A percentile compares a stretch with the other conserved stretches of the same genome.
phyloP scores from a whole-genome alignment of 148 eudicot genomes.

The Beta vulgaris region DNA sequence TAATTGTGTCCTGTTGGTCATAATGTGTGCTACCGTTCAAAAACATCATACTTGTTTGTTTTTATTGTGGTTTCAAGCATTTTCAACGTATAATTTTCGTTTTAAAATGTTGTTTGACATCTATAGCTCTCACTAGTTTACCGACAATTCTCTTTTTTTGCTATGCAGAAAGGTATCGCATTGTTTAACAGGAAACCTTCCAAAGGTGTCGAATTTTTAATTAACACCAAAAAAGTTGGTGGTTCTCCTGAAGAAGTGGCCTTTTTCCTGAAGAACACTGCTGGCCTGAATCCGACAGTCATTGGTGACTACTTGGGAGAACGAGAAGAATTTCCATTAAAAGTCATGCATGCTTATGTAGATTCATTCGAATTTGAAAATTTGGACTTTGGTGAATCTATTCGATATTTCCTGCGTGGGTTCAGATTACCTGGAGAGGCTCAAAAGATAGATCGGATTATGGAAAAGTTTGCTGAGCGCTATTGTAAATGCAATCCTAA shows the following conservation, averaged over 20 bases:
- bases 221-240: constrained; percentile 71
- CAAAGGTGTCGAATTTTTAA: constrained; percentile 84
- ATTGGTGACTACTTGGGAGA: constrained; percentile 98
- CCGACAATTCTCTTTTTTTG: constrained; percentile 21
- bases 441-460: constrained; percentile 95
- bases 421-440: constrained; percentile 99
- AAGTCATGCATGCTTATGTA: constrained; percentile 98
- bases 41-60: not conserved
- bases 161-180: constrained; percentile 90
- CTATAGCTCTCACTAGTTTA: constrained; percentile 4
- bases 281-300: constrained; percentile 77
- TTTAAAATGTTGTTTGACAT: not conserved
- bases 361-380: constrained; percentile 89
- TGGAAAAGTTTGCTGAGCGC: constrained; percentile 99
- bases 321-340: constrained; percentile 82
- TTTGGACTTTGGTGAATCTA: constrained; percentile 91
- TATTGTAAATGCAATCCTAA: constrained; percentile 96
- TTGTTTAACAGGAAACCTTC: constrained; percentile 92
- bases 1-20: not conserved
- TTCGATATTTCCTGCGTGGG: constrained; percentile 90
- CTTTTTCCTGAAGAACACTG: constrained; percentile 72
- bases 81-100: not conserved
- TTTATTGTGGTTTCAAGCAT: not conserved
- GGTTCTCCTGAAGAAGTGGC: constrained; percentile 87
- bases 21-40: not conserved